phyloP scores from a whole-genome alignment of 1,284 basidiomycete species.

The Naganishia liquefaciens region DNA sequence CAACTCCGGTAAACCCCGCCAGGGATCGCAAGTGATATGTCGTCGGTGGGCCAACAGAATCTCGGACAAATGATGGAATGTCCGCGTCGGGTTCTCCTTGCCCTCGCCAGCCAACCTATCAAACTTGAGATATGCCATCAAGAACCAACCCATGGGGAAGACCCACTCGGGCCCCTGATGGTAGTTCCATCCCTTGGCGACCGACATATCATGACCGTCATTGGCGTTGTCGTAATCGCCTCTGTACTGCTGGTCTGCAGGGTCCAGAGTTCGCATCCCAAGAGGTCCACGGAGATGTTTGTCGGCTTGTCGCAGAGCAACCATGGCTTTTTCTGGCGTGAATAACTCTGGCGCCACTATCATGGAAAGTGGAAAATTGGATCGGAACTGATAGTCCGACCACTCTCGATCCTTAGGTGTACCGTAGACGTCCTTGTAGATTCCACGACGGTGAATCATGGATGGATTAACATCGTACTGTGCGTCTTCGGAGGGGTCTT shows the following conservation, averaged over 20 bases:
- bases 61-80: constrained; percentile 75
- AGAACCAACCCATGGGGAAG: constrained; percentile 92
- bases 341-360: constrained; percentile 95
- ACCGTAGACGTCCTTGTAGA: constrained; percentile 97
- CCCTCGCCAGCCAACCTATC: constrained; percentile 63
- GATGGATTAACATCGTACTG: constrained; percentile 70
- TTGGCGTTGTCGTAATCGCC: constrained; percentile 89
- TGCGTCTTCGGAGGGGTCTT: constrained; percentile 71
- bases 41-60: constrained; percentile 68
- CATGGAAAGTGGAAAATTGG: constrained; percentile 96
- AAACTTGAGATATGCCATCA: constrained; percentile 87
- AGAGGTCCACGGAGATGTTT: constrained; percentile 74
- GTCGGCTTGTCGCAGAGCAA: constrained; percentile 74
- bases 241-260: constrained; percentile 78
- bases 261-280: constrained; percentile 92
- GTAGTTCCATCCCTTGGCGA: constrained; percentile 86
- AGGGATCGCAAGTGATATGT: constrained; percentile 75
- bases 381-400: constrained; percentile 92
- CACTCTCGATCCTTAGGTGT: constrained; percentile 83
- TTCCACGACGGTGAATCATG: constrained; percentile 84
- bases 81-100: constrained; percentile 69
- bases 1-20: constrained; percentile 89
- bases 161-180: constrained; percentile 75
- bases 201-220: constrained; percentile 73
- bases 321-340: constrained; percentile 73